Conservation (phyloP, 176 grass and related monocot genomes). For the Cenchrus purpureus region DNA sequence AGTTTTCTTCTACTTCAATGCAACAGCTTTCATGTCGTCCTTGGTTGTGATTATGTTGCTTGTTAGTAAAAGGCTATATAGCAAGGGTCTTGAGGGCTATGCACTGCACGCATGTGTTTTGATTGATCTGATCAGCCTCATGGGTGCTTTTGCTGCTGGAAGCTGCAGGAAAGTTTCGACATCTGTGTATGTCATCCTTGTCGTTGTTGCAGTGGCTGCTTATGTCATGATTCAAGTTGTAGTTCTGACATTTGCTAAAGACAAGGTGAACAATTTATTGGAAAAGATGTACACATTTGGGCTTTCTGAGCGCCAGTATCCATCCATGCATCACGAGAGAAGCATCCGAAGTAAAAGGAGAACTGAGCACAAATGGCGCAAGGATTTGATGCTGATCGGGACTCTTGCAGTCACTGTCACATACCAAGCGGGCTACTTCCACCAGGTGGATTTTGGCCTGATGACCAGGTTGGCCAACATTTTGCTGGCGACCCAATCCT, state of each 20-base stretch:
- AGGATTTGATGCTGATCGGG: conserved; percentile 55
- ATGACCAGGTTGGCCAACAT: background rate
- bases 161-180: conserved; percentile 38
- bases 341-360: conserved; percentile 6
- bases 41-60: conserved; percentile 50
- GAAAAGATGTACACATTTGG: background rate
- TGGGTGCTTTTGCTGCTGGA: conserved; percentile 51
- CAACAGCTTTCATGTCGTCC: conserved; percentile 46
- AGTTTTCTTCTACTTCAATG: conserved; percentile 57
- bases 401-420: conserved; percentile 54
- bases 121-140: conserved; percentile 48
- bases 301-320: background rate
- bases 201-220: conserved; percentile 25
- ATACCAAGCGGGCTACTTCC: conserved; percentile 60
- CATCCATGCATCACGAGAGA: background rate
- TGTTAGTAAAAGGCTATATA: conserved; percentile 41
- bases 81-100: conserved; percentile 30
- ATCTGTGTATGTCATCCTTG: conserved; percentile 39
- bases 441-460: conserved; percentile 49
- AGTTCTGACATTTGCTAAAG: conserved; percentile 37
- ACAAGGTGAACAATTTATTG: background rate
- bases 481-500: conserved; percentile 47
- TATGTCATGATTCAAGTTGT: conserved; percentile 35
- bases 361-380: conserved; percentile 49
- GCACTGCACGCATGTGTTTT: conserved; percentile 23